These are phyloP conservation scores for Mycotypha africana DNA, from an alignment of 371 early-diverging fungal species.

Conservation along the genomic window DNA sequence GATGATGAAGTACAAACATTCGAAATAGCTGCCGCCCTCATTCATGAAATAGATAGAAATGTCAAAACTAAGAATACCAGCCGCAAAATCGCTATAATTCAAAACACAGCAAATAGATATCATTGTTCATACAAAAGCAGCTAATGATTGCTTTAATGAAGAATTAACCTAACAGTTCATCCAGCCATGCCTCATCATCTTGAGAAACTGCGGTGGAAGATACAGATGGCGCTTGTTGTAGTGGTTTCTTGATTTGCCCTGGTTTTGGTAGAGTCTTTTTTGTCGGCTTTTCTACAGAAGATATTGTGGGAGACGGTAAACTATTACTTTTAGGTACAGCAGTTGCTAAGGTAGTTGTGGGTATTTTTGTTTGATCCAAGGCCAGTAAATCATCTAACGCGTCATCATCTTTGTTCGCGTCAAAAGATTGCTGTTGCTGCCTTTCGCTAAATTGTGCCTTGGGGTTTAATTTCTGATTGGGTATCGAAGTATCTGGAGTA, in stretches of 20 bases:
- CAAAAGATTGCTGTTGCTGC: no score
- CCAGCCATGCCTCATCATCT: constrained; percentile 42
- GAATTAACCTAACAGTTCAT: constrained; percentile 31
- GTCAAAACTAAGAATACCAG: no score
- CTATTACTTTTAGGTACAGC: background rate
- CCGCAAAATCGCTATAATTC: no score
- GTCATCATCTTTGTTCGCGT: constrained; percentile 9
- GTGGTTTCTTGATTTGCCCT: constrained; percentile 11
- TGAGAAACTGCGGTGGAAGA: constrained; percentile 4
- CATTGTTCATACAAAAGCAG: no score
- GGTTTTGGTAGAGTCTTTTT: constrained; percentile 15
- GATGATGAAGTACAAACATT: no score
- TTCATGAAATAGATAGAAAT: no score
- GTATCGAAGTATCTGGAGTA: background rate
- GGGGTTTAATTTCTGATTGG: background rate
- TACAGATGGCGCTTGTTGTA: background rate
- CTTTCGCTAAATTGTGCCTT: no score
- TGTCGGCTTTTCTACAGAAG: background rate
- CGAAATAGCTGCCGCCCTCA: no score
- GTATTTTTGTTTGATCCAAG: constrained; percentile 1
- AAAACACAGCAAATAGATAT: no score
- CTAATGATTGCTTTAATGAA: no score
- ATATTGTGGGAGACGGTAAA: no score
- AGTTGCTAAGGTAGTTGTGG: background rate
- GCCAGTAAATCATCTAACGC: constrained; percentile 23